Evolutionary conservation across 257 asterid species (phyloP).

Genomic region (Fraxinus excelsior): DNA sequence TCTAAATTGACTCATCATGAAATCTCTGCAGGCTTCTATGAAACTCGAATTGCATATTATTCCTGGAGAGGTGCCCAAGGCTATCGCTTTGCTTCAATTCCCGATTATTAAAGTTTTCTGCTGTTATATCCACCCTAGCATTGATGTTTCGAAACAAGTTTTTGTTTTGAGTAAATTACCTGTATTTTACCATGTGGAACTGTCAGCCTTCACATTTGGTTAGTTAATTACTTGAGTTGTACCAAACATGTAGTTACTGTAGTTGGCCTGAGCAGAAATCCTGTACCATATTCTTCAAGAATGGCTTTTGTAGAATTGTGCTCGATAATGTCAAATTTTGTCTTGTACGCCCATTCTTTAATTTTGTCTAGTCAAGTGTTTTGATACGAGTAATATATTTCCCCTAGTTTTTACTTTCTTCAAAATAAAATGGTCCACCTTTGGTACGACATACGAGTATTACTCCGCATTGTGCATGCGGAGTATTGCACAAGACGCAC

Average conservation of each 20-base stretch:
- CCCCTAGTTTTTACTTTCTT: too few species aligned
- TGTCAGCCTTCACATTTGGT: not conserved
- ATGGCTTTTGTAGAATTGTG: not conserved
- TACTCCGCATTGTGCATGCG: too few species aligned
- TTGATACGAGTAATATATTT: too few species aligned
- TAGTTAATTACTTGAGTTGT: not conserved
- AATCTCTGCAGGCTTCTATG: slow-evolving; percentile 68
- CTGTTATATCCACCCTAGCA: not conserved
- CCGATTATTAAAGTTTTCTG: slow-evolving; percentile 62
- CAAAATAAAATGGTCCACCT: too few species aligned
- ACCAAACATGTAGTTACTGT: not conserved
- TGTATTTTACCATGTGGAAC: not conserved
- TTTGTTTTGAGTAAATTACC: not conserved
- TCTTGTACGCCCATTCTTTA: not conserved
- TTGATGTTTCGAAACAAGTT: not conserved
- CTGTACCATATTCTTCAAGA: not conserved
- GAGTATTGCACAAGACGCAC: too few species aligned
- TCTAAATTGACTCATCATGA: not conserved
- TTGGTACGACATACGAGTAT: too few species aligned
- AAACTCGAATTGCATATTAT: slow-evolving; percentile 87
- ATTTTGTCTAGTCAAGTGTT: too few species aligned
- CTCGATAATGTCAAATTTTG: not conserved
- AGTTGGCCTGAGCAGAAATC: not conserved
- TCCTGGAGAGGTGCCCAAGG: slow-evolving; percentile 68
- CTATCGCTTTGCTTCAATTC: slow-evolving; percentile 65